Evolutionary conservation across 1,284 basidiomycete genomes (phyloP).

Genomic region (Tremellales sp.): DNA sequence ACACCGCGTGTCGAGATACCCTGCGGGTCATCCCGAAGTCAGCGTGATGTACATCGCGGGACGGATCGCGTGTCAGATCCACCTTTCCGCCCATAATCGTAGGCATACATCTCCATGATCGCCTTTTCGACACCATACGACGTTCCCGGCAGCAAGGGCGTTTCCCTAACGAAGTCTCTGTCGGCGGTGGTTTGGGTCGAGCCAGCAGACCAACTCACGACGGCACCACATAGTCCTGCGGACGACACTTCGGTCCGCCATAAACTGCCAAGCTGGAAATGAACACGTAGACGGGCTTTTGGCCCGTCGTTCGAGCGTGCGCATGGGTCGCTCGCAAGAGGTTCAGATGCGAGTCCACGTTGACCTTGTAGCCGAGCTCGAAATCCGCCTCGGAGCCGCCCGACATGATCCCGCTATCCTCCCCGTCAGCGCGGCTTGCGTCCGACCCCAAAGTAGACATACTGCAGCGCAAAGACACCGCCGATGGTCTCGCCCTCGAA

Average conservation of each 20-base stretch:
- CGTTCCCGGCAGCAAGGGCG: constrained; percentile 58
- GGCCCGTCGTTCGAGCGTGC: constrained; percentile 36
- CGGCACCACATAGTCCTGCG: constrained; percentile 42
- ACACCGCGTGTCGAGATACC: constrained; percentile 61
- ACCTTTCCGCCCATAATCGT: constrained; percentile 60
- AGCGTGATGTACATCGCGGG: neutral
- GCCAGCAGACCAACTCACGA: constrained; percentile 24
- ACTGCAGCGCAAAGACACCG: constrained; percentile 47
- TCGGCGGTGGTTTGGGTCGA: constrained; percentile 28
- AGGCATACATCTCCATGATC: constrained; percentile 59
- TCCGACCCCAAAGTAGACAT: constrained; percentile 14
- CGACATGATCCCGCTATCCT: constrained; percentile 60
- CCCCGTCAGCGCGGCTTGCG: neutral
- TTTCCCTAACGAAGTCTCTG: constrained; percentile 51
- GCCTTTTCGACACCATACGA: constrained; percentile 61
- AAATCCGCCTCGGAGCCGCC: constrained; percentile 63
- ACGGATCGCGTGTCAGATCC: constrained; percentile 4
- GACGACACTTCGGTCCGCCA: constrained; percentile 57
- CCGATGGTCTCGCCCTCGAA: constrained; percentile 46
- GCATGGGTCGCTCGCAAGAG: constrained; percentile 54
- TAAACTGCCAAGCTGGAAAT: constrained; percentile 63
- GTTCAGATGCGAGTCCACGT: constrained; percentile 59
- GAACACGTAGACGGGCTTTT: constrained; percentile 57
- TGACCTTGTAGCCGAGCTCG: constrained; percentile 58
- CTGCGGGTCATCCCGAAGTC: constrained; percentile 21